These are phyloP conservation scores for Ulota crispa DNA, from an alignment of 225 moss, liverwort and hornwort genomes.

Conservation along the genomic window DNA sequence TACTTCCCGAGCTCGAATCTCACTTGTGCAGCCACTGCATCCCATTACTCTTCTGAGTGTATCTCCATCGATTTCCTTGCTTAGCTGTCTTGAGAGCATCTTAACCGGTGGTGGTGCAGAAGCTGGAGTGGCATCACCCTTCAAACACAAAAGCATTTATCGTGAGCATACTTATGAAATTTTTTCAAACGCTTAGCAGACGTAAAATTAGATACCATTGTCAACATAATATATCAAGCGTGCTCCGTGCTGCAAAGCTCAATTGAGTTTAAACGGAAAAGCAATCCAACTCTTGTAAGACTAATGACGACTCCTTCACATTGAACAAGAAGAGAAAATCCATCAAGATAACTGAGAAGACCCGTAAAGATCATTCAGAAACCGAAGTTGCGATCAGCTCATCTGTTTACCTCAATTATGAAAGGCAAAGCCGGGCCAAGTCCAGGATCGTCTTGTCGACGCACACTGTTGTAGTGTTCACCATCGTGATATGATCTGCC, in stretches of 20 bases:
- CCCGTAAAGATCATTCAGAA: neutral
- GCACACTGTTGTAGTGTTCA: slow-evolving; percentile 99
- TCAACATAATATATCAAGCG: neutral
- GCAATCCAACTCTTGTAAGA: neutral
- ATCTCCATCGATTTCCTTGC: slow-evolving; percentile 31
- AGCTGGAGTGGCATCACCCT: slow-evolving; percentile 68
- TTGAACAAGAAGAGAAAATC: neutral
- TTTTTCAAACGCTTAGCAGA: neutral
- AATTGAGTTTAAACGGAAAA: neutral
- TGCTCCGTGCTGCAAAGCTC: neutral
- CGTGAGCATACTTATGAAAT: neutral
- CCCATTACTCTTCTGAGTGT: slow-evolving; percentile 64
- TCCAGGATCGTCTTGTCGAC: slow-evolving; percentile 72
- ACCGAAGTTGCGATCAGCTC: neutral
- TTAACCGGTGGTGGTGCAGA: slow-evolving; percentile 81
- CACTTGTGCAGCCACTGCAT: slow-evolving; percentile 65
- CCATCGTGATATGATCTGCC: slow-evolving; percentile 97
- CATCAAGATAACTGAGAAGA: neutral
- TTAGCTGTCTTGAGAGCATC: slow-evolving; percentile 47
- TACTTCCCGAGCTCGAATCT: slow-evolving; percentile 65
- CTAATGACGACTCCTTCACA: neutral
- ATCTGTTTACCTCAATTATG: slow-evolving; percentile 63
- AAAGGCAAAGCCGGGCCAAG: slow-evolving; percentile 71
- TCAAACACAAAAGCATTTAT: slow-evolving; percentile 14
- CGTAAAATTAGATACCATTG: neutral